Conservation (phyloP, 2,329 filamentous ascomycete genomes). For the Stemphylium vesicarium region DNA sequence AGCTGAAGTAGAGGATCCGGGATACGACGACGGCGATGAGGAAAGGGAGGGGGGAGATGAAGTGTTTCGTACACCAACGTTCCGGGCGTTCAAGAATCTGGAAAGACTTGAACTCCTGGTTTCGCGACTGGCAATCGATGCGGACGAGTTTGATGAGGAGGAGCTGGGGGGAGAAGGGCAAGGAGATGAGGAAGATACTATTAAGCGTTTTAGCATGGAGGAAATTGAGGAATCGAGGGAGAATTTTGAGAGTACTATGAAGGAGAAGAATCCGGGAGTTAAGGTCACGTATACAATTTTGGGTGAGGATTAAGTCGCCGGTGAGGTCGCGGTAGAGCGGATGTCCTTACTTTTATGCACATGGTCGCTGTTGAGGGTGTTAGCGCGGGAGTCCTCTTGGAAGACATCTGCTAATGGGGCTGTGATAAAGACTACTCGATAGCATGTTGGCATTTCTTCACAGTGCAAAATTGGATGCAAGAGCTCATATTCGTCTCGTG, state of each 20-base stretch:
- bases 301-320: no score
- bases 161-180: neutral
- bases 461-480: no score
- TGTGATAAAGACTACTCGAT: no score
- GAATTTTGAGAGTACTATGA: neutral
- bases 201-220: no score
- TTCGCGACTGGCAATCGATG: neutral
- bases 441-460: no score
- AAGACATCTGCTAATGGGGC: no score
- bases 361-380: no score
- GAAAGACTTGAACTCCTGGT: neutral
- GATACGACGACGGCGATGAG: neutral
- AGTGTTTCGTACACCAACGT: neutral
- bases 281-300: neutral
- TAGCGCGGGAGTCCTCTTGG: no score
- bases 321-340: no score
- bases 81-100: neutral
- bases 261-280: neutral
- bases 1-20: conserved; percentile 1
- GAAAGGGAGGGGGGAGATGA: neutral
- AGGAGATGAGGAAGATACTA: neutral
- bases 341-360: no score
- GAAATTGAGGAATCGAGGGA: neutral
- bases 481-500: no score
- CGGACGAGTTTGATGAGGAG: neutral